These are phyloP conservation scores for Salix arbutifolia DNA, from an alignment of 345 rosid species.

Conservation along the genomic window DNA sequence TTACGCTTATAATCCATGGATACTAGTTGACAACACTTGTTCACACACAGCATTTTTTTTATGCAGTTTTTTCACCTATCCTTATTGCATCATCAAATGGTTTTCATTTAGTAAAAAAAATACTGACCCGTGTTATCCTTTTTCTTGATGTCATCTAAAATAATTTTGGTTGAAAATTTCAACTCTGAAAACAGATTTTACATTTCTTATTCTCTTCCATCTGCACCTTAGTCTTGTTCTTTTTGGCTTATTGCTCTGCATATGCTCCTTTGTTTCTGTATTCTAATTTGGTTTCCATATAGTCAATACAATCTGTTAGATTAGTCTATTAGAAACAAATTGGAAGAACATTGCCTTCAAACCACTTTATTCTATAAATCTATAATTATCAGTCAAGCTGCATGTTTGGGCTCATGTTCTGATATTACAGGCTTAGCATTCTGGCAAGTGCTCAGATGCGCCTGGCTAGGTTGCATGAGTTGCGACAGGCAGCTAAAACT, in stretches of 20 bases:
- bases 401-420: background rate
- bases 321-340: background rate
- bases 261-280: background rate
- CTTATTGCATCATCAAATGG: background rate
- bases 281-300: background rate
- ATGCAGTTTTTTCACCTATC: background rate
- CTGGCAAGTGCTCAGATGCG: constrained; percentile 80
- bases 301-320: background rate
- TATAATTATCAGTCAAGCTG: background rate
- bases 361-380: background rate
- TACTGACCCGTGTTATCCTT: background rate
- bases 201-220: background rate
- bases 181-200: background rate
- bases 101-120: background rate
- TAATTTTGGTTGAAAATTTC: background rate
- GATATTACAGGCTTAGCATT: constrained; percentile 55
- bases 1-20: no score
- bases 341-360: background rate
- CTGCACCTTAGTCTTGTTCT: background rate
- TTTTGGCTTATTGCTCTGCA: background rate
- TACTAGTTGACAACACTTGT: no score
- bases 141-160: background rate
- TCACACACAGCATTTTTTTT: background rate
- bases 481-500: constrained; percentile 86
- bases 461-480: constrained; percentile 74